Evolutionary conservation across 345 rosid species (phyloP), one percentile per base, ranked within the genome.

Genomic region (Luvunga scandens): DNA sequence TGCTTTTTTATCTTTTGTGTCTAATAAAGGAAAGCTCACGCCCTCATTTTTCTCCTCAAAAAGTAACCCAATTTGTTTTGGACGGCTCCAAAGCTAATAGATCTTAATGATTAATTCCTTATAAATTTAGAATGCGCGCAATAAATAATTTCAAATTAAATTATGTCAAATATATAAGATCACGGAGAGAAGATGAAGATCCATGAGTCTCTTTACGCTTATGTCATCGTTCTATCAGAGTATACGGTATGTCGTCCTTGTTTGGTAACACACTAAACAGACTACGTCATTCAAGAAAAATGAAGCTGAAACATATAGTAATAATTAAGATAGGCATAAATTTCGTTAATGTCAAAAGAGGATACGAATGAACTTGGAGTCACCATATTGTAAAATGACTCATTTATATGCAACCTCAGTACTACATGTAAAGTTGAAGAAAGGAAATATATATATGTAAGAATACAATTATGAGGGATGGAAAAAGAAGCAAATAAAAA

Each of bases 1-100:
- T 75, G 61, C 50, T 75, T 50, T 66, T 38, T 70, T 70, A 70
- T 45, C 69, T 45, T 33, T 66, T 50, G 19, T 50, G 78, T 75
- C 78, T 65, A 33, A 30, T 50, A 62, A 65, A 50, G 71, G 78
- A 33, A 48, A 22, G 63, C 8, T 76, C 50, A 33, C 64, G 14
- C 31, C 13, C 18, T 3, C 66, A 8, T 64, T 6, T 75, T 12
- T 62, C 71, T 34, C 28, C 72, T 21, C 6, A 33, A 56, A 48
- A 48, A 55, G 72, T n/a, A 1, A 33, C 65, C 24, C n/a, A 18
- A n/a, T 56, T 66, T 76, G 79, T 76, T 76, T 66, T 53, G 64
- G 72, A 66, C 72, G 34, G 65, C 9, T 59, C 10, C 19, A 18
- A 13, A 22, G 2, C 21, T 16, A 14, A 18, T 18, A 53, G 22